Conservation (phyloP, 495 filamentous ascomycete genomes). For the Hypoxylon fragiforme region DNA sequence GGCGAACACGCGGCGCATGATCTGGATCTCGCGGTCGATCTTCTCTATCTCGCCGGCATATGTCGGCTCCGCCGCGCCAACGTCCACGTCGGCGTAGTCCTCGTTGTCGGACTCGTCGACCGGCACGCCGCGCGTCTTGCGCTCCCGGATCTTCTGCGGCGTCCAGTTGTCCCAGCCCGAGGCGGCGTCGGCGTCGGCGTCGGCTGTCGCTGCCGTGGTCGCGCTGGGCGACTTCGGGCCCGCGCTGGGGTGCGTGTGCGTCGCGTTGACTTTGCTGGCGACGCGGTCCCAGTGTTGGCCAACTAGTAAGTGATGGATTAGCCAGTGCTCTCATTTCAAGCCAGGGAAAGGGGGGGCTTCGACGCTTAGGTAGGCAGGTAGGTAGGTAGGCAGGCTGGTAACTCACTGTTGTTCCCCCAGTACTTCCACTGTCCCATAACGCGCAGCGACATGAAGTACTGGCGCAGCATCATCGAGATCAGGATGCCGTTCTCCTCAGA, state of each 20-base stretch:
- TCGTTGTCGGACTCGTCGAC: slow-evolving; percentile 43
- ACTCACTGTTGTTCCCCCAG: slow-evolving; percentile 55
- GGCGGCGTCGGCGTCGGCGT: no score
- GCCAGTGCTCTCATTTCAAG: neutral
- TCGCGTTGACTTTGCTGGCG: slow-evolving; percentile 55
- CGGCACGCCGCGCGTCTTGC: slow-evolving; percentile 33
- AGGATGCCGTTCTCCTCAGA: slow-evolving; percentile 83
- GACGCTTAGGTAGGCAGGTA: no score
- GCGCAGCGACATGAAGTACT: slow-evolving; percentile 85
- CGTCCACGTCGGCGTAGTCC: slow-evolving; percentile 33
- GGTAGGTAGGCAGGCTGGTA: no score
- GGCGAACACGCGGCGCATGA: slow-evolving; percentile 63
- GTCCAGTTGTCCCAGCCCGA: slow-evolving; percentile 48
- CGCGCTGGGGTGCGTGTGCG: slow-evolving; percentile 42
- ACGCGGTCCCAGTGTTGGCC: slow-evolving; percentile 65
- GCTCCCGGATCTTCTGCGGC: slow-evolving; percentile 49
- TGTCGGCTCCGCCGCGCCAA: slow-evolving; percentile 25
- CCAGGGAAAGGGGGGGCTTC: no score
- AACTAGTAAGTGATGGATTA: slow-evolving; percentile 35
- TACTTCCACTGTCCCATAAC: slow-evolving; percentile 74
- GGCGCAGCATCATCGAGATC: slow-evolving; percentile 79
- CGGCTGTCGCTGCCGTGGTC: no score
- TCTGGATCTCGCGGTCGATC: slow-evolving; percentile 43
- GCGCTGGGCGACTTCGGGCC: no score
- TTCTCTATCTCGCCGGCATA: slow-evolving; percentile 30